Percentiles rank a stretch among this genome's conserved stretches.
Conservation (phyloP, 176 grass and related monocot genomes). For the Phoenix roebelenii region DNA sequence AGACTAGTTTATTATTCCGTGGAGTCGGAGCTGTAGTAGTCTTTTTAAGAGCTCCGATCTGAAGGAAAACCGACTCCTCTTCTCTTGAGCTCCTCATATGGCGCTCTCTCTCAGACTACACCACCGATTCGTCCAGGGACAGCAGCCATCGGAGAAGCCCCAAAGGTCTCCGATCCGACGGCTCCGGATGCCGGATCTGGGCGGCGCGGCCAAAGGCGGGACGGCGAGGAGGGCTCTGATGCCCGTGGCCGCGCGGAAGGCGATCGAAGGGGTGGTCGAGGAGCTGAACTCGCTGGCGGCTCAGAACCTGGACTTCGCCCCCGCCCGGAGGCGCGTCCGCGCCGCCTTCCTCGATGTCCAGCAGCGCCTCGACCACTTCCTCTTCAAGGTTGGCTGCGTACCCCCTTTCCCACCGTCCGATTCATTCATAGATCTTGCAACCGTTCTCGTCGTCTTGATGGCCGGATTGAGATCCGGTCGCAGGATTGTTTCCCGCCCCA, state of each 20-base stretch:
- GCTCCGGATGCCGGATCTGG: too few species aligned
- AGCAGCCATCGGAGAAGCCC: too few species aligned
- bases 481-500: background rate
- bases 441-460: background rate
- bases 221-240: background rate
- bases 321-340: conserved; percentile 58
- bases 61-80: too few species aligned
- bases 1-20: too few species aligned
- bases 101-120: too few species aligned
- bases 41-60: too few species aligned
- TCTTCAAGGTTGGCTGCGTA: conserved; percentile 56
- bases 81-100: too few species aligned
- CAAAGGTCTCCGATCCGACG: too few species aligned
- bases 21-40: too few species aligned
- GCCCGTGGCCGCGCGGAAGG: conserved; percentile 3
- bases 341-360: conserved; percentile 58
- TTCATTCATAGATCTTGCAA: conserved; percentile 1
- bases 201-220: too few species aligned
- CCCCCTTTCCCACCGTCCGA: background rate
- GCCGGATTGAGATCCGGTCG: background rate
- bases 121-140: too few species aligned
- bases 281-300: conserved; percentile 58
- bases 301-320: conserved; percentile 77
- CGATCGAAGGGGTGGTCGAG: conserved; percentile 51
- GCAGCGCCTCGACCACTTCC: conserved; percentile 61